phyloP scores from a whole-genome alignment of 1,284 basidiomycete genomes.

The Cutaneotrichosporon cavernicola region DNA sequence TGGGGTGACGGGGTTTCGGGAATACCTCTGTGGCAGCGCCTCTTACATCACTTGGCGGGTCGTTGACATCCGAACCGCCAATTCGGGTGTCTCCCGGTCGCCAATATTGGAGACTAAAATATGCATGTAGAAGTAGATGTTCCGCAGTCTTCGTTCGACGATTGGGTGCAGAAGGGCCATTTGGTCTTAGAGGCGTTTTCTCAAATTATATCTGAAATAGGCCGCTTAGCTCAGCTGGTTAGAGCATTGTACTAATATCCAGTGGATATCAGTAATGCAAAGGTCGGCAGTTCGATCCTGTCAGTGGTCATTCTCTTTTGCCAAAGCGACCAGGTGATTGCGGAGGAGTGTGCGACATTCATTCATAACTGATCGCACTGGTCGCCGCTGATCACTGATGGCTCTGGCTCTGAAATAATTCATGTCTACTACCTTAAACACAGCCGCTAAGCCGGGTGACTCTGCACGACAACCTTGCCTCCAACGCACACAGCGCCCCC shows the following conservation, averaged over 20 bases:
- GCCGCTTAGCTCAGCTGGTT: slow-evolving; percentile 17
- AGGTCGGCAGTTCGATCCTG: slow-evolving; percentile 11
- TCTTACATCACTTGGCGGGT: neutral
- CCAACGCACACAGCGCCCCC: slow-evolving; percentile 26
- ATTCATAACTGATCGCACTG: too few species aligned
- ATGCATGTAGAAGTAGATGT: too few species aligned
- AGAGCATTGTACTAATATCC: slow-evolving; percentile 15
- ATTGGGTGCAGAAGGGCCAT: too few species aligned
- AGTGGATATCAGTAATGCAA: slow-evolving; percentile 2
- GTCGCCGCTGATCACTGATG: too few species aligned
- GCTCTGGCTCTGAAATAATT: too few species aligned
- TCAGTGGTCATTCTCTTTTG: slow-evolving; percentile 4
- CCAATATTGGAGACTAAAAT: too few species aligned
- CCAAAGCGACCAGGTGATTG: too few species aligned
- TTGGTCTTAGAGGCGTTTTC: too few species aligned
- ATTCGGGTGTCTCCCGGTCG: too few species aligned
- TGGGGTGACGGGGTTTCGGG: neutral
- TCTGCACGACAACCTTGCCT: neutral
- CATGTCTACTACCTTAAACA: neutral
- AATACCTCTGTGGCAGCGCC: neutral
- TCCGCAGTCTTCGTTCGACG: too few species aligned
- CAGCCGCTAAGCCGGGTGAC: neutral
- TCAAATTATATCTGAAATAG: neutral
- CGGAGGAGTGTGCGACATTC: too few species aligned
- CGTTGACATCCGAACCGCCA: too few species aligned